Evolutionary conservation across 2,329 filamentous ascomycete genomes (phyloP), one percentile per base, ranked within the genome.

Genomic region (Penicillium sp.): DNA sequence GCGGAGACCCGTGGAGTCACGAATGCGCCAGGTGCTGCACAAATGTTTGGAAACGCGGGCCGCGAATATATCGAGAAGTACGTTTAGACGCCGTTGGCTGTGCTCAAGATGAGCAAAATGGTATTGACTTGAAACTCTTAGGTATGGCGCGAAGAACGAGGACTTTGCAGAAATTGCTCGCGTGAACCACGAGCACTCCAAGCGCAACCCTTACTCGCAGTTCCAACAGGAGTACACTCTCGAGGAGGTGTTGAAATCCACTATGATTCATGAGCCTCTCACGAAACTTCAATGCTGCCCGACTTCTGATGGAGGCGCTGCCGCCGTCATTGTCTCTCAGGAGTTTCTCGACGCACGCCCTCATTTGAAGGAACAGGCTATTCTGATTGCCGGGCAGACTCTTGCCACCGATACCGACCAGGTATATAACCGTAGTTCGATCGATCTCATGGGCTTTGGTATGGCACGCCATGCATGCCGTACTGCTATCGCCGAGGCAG

Each of bases 271-370:
- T 68, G 79, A 79, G 48, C 90, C 90, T 11, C 75, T 96, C 39
- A 96, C 92, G 41, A 96, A 95, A 69, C 80, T 96, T n/a, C 92
- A 96, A 70, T 96, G 90, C 76, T 95, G 90, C 68, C 90, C 92
- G 1, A 96, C 90, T 1, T 94, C 87, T 0, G 92, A 96, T 64
- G 90, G 90, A 32, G 85, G 82, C 31, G 90, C 88, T 1, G 88
- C 92, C 1, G 86, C 85, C 10, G 82, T 96, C 20, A 71, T 98
- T 35, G 88, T 95, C 37, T 94, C 87, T 0, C 82, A 95, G 66
- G 76, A 75, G 32, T 96, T 95, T 75, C 77, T 96, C 37, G 84
- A 90, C 56, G 82, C 82, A 6, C 78, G 86, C 14, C 89, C 89
- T 1, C 80, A 94, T 54, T 78, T 95, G 42, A 82, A 80, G 59